Conservation (phyloP, 345 rosid species). For the Pugionium cornutum region DNA sequence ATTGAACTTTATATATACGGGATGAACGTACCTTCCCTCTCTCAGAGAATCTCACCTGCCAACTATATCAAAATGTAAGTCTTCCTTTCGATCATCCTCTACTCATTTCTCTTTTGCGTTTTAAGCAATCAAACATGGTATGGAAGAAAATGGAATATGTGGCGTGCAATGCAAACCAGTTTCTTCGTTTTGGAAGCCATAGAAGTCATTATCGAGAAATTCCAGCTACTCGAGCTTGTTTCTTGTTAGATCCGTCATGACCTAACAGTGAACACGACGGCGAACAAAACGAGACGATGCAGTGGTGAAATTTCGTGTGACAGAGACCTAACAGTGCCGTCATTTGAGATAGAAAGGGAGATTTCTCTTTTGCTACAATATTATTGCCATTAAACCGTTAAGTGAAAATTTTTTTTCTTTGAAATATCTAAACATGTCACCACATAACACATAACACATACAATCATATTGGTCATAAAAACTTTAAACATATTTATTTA, state of each 20-base stretch:
- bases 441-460: too few species aligned
- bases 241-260: constrained; percentile 38
- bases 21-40: constrained; percentile 68
- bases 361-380: too few species aligned
- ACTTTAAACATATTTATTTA: too few species aligned
- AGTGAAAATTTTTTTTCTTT: not conserved
- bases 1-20: too few species aligned
- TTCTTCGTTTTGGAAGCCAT: constrained; percentile 84
- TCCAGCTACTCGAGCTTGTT: constrained; percentile 94
- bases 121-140: not conserved
- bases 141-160: not conserved
- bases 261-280: constrained; percentile 32
- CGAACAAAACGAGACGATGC: constrained; percentile 23
- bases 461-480: too few species aligned
- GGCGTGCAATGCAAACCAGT: constrained; percentile 58
- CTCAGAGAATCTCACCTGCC: constrained; percentile 64
- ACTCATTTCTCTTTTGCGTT: not conserved
- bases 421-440: too few species aligned
- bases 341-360: constrained; percentile 27
- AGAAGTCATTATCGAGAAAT: constrained; percentile 78
- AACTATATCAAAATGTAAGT: constrained; percentile 1
- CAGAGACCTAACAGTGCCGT: constrained; percentile 47
- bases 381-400: too few species aligned
- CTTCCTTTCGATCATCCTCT: not conserved
- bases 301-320: constrained; percentile 46